These are phyloP conservation scores for Sarocladium strictum DNA, from an alignment of 2,329 filamentous ascomycete genomes.

Conservation along the genomic window DNA sequence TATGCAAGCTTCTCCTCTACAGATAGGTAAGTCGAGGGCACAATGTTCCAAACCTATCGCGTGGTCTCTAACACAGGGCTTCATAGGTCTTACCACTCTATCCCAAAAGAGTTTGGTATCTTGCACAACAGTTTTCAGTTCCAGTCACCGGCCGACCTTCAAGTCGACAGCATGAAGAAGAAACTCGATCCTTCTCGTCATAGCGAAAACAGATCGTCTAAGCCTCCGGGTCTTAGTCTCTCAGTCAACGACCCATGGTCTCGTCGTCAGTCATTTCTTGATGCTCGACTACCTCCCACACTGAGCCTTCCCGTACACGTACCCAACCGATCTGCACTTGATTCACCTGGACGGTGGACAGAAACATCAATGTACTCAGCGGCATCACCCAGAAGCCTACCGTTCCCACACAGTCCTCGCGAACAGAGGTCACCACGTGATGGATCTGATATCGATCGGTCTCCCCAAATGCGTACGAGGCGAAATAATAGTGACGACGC, in stretches of 20 bases:
- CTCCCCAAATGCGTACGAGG: constrained; percentile 37
- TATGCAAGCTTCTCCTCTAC: constrained; percentile 37
- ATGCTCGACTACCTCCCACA: constrained; percentile 34
- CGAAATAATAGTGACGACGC: constrained; percentile 49
- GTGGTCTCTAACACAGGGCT: no score
- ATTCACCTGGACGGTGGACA: constrained; percentile 36
- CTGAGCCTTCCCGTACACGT: constrained; percentile 28
- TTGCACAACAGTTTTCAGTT: constrained; percentile 46
- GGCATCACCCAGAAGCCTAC: constrained; percentile 37
- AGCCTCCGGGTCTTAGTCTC: constrained; percentile 25
- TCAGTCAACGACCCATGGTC: constrained; percentile 33
- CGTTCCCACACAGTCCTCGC: constrained; percentile 31
- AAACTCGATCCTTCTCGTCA: constrained; percentile 44
- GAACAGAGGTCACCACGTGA: constrained; percentile 41
- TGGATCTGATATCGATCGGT: constrained; percentile 39
- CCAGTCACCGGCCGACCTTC: constrained; percentile 37
- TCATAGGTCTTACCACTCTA: constrained; percentile 35
- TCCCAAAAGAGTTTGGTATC: constrained; percentile 38
- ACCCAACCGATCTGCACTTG: constrained; percentile 39
- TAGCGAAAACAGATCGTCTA: neutral
- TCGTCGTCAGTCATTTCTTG: constrained; percentile 28
- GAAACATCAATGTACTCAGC: constrained; percentile 44
- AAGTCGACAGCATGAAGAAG: constrained; percentile 47
- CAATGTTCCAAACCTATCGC: neutral
- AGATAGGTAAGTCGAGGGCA: constrained; percentile 26